These are phyloP conservation scores for Pseudoscleropodium purum DNA, from an alignment of 225 moss, liverwort and hornwort genomes.

Conservation along the genomic window DNA sequence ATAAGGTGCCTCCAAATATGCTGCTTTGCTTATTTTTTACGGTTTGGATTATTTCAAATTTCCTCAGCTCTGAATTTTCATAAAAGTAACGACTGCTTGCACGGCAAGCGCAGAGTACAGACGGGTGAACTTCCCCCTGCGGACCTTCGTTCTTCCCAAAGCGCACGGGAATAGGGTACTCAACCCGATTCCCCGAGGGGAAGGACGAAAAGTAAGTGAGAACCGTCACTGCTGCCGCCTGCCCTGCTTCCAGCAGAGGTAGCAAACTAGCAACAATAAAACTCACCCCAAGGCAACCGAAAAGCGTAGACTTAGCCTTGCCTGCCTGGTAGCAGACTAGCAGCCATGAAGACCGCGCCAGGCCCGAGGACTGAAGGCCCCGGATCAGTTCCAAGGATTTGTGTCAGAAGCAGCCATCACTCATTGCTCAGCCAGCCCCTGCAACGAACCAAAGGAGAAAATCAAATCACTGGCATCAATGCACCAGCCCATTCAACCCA, in stretches of 20 bases:
- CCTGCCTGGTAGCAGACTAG: background rate
- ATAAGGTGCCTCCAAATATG: background rate
- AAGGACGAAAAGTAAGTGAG: background rate
- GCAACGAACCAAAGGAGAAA: background rate
- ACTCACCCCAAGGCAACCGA: background rate
- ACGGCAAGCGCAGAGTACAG: background rate
- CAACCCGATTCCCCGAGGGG: background rate
- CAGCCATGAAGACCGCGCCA: background rate
- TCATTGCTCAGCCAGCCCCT: background rate
- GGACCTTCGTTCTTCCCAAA: background rate
- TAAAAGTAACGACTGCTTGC: background rate
- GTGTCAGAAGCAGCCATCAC: constrained; percentile 12
- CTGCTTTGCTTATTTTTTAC: background rate
- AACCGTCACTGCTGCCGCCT: background rate
- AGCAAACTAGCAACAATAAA: background rate
- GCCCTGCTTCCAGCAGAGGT: background rate
- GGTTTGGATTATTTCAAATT: background rate
- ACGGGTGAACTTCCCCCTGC: background rate
- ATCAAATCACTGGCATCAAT: constrained; percentile 13
- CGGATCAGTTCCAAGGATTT: constrained; percentile 7
- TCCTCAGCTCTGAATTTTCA: background rate
- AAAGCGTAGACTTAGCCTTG: background rate
- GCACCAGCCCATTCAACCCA: background rate
- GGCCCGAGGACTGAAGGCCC: background rate
- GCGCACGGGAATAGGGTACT: background rate